Percentiles rank a stretch among this genome's conserved stretches.
These are phyloP conservation scores for Manihot esculenta DNA, from an alignment of 441 rosid genomes.

Conservation along the genomic window DNA sequence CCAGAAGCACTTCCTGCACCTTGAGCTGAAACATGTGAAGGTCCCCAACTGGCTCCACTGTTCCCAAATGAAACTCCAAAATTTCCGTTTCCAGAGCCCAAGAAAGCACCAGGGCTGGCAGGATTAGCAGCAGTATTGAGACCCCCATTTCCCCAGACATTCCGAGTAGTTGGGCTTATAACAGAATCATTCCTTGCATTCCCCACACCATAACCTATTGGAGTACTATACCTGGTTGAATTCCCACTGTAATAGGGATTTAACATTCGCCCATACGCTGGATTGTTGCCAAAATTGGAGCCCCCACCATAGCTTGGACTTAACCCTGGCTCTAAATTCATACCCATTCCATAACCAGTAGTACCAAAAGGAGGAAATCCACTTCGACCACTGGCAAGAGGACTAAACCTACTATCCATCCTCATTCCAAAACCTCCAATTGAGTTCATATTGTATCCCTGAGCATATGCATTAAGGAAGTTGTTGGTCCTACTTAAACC, in stretches of 20 bases:
- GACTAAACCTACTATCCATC: constrained; percentile 79
- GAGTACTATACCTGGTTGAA: constrained; percentile 65
- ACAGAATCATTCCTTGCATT: constrained; percentile 71
- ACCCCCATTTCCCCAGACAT: constrained; percentile 85
- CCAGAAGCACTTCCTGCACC: constrained; percentile 59
- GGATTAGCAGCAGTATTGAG: constrained; percentile 55
- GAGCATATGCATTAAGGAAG: constrained; percentile 79
- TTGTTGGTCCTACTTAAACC: constrained; percentile 71
- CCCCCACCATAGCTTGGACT: constrained; percentile 64
- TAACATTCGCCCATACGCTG: constrained; percentile 77
- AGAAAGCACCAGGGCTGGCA: constrained; percentile 52
- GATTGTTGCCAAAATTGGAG: constrained; percentile 53
- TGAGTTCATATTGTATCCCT: constrained; percentile 68
- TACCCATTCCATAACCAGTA: constrained; percentile 67
- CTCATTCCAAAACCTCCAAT: constrained; percentile 79
- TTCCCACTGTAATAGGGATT: constrained; percentile 72
- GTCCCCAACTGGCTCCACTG: constrained; percentile 61
- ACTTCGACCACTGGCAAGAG: constrained; percentile 68
- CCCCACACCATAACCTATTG: constrained; percentile 56
- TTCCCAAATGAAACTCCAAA: constrained; percentile 60
- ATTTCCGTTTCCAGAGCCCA: constrained; percentile 64
- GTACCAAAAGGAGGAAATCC: constrained; percentile 65
- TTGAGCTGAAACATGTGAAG: constrained; percentile 58
- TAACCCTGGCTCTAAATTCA: constrained; percentile 78
- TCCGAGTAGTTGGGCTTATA: constrained; percentile 70